Percentiles rank a stretch among this genome's conserved stretches.
Conservation (phyloP, 2,329 filamentous ascomycete genomes). For the Fusarium sp. region DNA sequence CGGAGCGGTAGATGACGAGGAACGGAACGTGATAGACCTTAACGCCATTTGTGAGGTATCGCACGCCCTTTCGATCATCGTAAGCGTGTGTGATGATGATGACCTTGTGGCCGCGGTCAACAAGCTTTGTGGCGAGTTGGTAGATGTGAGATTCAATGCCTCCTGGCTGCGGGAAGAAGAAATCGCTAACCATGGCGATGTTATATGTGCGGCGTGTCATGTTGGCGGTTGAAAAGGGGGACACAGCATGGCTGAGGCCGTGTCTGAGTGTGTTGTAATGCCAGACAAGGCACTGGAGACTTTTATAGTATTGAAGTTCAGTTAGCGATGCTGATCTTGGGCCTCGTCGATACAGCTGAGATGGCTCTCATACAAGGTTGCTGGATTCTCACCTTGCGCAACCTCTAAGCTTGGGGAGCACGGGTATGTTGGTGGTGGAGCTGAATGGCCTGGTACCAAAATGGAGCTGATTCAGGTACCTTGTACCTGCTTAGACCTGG, state of each 20-base stretch:
- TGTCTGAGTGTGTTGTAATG: not conserved
- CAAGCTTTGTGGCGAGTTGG: slow-evolving; percentile 94
- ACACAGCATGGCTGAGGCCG: slow-evolving; percentile 33
- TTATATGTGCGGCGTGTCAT: slow-evolving; percentile 73
- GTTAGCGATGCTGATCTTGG: not conserved
- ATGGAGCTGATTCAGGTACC: not conserved
- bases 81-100: slow-evolving; percentile 98
- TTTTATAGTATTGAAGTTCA: not conserved
- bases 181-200: slow-evolving; percentile 96
- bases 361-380: slow-evolving; percentile 29
- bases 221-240: slow-evolving; percentile 46
- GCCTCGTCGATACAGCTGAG: slow-evolving; percentile 6
- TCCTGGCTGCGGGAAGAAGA: slow-evolving; percentile 98
- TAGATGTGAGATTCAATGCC: slow-evolving; percentile 99
- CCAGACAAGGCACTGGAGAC: slow-evolving; percentile 20
- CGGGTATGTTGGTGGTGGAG: slow-evolving; percentile 30
- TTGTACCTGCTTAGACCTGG: not conserved
- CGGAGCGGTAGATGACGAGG: slow-evolving; percentile 92
- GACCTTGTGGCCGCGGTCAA: slow-evolving; percentile 97
- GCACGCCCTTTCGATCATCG: slow-evolving; percentile 88
- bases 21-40: slow-evolving; percentile 99
- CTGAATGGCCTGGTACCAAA: slow-evolving; percentile 20
- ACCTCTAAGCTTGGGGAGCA: slow-evolving; percentile 44
- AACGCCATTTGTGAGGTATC: slow-evolving; percentile 96
- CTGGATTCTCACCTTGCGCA: slow-evolving; percentile 28